phyloP scores from a whole-genome alignment of 768 basidiomycete species.

The Phaeotremella fagi region DNA sequence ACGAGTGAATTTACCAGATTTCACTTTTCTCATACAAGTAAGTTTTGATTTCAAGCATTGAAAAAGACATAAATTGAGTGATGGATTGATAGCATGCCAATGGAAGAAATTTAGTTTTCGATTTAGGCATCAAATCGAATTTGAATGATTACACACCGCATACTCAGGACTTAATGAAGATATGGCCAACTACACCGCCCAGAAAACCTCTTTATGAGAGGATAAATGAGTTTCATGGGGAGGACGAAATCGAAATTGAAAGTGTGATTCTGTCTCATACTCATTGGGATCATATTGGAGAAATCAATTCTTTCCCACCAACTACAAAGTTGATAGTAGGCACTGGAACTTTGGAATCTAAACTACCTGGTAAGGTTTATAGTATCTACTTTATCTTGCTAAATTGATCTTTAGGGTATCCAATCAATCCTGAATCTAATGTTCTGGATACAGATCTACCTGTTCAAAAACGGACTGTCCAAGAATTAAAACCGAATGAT shows the following conservation, averaged over 20 bases:
- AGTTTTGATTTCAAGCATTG: background rate
- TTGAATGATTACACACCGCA: background rate
- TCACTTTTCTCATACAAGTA: background rate
- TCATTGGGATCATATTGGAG: background rate
- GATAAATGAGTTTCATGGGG: background rate
- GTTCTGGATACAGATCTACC: background rate
- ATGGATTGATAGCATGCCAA: background rate
- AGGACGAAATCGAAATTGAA: background rate
- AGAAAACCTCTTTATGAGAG: background rate
- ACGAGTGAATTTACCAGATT: background rate
- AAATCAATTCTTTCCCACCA: background rate
- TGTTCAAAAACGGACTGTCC: background rate
- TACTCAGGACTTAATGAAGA: background rate
- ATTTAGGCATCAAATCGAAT: background rate
- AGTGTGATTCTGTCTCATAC: background rate
- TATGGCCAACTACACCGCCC: background rate
- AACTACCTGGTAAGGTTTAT: background rate
- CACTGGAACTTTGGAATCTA: background rate
- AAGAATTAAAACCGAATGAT: background rate
- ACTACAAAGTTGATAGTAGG: background rate
- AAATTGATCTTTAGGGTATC: no score
- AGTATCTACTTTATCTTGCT: no score
- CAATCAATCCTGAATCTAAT: background rate
- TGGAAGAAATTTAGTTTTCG: background rate
- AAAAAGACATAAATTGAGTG: background rate